Base-by-base conservation (phyloP, 2,329 filamentous ascomycete species). In the Zasmidium angulare region DNA sequence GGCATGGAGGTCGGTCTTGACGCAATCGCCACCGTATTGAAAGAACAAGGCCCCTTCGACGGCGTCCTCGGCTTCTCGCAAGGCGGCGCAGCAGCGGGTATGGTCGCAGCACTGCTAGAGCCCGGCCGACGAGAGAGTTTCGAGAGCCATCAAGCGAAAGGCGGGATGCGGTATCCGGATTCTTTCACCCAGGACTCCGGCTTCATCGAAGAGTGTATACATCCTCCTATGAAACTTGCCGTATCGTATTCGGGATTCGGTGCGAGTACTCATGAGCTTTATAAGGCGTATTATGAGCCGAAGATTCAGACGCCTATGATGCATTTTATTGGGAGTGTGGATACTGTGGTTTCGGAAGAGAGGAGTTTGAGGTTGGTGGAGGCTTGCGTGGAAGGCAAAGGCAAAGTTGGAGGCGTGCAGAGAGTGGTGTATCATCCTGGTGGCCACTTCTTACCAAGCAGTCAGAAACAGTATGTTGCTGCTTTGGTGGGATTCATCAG, bases 61-160 rank as follows among this genome's bases (percentile, higher is more conserved):
- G 91, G 88, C 6, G 87, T 93, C 0, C 78, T 93, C 24, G 92
- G 91, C 0, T 96, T 96, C 77, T 89, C 85, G 61, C 91, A 96
- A 76, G 91, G 91, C 20, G 91, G 83, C 6, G 87, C 86, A 0
- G 78, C 88, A 48, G 86, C 92, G 0, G 88, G 82, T 0, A 85
- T 96, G 72, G 79, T 96, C 0, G 86, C 91, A 0, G 81, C 85
- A 0, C 79, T 93, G 17, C 75, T 96, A 2, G 92, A 97, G 71
- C 67, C 72, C 0, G 78, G 75, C 6, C 75, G 73, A 63, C 71
- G 65, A 31, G 78, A 79, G 11, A 78, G 79, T 0, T 87, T 88
- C 68, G 76, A 79, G 58, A 68, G 70, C 4, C 59, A 71, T 21
- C 68, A 75, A 53, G 47, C 59, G 0, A 60, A 65, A 11, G 76